A percentile compares a stretch with the other conserved stretches of the same genome.
Evolutionary conservation across 306 rosid genomes (phyloP).

Genomic region (Crotalaria pallida): DNA sequence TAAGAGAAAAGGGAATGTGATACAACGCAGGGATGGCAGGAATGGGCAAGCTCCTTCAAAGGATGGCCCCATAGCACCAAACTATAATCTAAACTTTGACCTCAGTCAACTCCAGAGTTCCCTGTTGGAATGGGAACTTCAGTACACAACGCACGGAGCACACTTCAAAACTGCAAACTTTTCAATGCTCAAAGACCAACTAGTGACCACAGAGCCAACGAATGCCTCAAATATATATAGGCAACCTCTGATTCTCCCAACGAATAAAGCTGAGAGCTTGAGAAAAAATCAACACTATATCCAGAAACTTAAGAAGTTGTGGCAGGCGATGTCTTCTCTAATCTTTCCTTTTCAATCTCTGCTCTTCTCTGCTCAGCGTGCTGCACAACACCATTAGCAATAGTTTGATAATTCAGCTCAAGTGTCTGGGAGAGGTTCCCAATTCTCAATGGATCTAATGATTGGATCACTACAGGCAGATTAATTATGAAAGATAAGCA

Average conservation of each 20-base stretch:
- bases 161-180: slow-evolving; percentile 42
- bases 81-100: slow-evolving; percentile 25
- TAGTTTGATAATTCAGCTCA: slow-evolving; percentile 83
- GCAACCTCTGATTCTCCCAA: slow-evolving; percentile 39
- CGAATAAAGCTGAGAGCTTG: slow-evolving; percentile 35
- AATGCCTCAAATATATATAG: slow-evolving; percentile 37
- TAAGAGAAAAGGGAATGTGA: background rate
- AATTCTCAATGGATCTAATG: slow-evolving; percentile 64
- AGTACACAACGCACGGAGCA: slow-evolving; percentile 31
- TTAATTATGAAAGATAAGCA: background rate
- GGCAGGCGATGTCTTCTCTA: slow-evolving; percentile 70
- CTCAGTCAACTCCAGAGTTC: slow-evolving; percentile 25
- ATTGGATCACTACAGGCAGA: slow-evolving; percentile 53
- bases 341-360: slow-evolving; percentile 77
- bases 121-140: slow-evolving; percentile 23
- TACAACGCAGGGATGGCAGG: slow-evolving; percentile 9
- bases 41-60: slow-evolving; percentile 18
- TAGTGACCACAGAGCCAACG: slow-evolving; percentile 37
- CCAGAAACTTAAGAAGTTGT: slow-evolving; percentile 40
- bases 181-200: slow-evolving; percentile 25
- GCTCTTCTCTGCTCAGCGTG: slow-evolving; percentile 88
- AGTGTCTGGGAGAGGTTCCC: slow-evolving; percentile 77
- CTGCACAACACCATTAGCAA: slow-evolving; percentile 82
- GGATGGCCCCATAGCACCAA: slow-evolving; percentile 19
- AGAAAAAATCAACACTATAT: slow-evolving; percentile 17